Conservation (phyloP, 305 asterid genomes). For the Rubia occidens region DNA sequence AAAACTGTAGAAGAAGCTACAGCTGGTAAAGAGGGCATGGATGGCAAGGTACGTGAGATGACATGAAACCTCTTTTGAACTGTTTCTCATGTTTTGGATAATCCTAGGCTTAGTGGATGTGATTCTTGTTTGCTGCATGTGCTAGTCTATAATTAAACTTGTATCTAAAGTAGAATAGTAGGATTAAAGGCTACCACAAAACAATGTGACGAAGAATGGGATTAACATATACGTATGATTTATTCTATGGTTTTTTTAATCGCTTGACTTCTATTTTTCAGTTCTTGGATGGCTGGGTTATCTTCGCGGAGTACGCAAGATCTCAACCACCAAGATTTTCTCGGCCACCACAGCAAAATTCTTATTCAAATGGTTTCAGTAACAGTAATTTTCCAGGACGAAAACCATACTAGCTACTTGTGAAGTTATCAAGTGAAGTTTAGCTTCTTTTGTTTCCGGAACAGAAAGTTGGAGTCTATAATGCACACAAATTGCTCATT, state of each 20-base stretch:
- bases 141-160: neutral
- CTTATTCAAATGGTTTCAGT: slow-evolving; percentile 9
- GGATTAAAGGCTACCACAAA: neutral
- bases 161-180: neutral
- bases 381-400: slow-evolving; percentile 9
- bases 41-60: slow-evolving; percentile 58
- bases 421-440: neutral
- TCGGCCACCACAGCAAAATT: slow-evolving; percentile 22
- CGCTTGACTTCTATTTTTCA: slow-evolving; percentile 23
- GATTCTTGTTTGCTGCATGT: neutral
- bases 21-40: slow-evolving; percentile 73
- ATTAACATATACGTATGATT: neutral
- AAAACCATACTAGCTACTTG: neutral
- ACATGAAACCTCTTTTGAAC: neutral
- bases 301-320: slow-evolving; percentile 77
- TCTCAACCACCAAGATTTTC: slow-evolving; percentile 35
- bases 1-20: slow-evolving; percentile 55
- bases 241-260: neutral
- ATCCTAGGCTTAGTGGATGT: neutral
- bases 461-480: neutral
- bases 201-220: neutral
- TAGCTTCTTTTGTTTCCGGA: slow-evolving; percentile 5
- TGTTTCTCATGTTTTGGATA: neutral
- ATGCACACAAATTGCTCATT: neutral
- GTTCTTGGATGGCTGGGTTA: slow-evolving; percentile 88